A percentile compares a stretch with the other conserved stretches of the same genome.
These are phyloP conservation scores for Arthrobotrys megalospora DNA, from an alignment of 2,329 filamentous ascomycete species.

Conservation along the genomic window DNA sequence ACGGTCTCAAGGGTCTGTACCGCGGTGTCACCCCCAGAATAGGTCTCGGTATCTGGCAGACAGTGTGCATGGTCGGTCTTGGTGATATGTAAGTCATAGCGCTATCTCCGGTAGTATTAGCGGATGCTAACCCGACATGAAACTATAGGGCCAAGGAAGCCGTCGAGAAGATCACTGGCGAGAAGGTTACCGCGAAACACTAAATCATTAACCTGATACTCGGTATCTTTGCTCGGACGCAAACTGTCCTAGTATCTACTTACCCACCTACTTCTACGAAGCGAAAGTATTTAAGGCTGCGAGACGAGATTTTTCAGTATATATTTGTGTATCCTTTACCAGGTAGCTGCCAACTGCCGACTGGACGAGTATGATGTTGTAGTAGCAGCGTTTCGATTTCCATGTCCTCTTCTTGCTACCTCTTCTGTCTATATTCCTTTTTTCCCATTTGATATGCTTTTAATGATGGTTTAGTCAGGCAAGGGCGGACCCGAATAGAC, in stretches of 20 bases:
- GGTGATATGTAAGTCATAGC: constrained; percentile 86
- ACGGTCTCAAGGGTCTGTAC: constrained; percentile 93
- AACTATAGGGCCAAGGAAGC: constrained; percentile 71
- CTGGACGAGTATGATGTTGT: constrained; percentile 11
- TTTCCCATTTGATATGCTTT: constrained; percentile 40
- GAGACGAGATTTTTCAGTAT: constrained; percentile 21
- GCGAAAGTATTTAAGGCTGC: constrained; percentile 5
- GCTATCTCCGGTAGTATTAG: constrained; percentile 36
- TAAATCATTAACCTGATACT: constrained; percentile 64
- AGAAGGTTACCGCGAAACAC: constrained; percentile 73
- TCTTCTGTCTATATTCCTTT: constrained; percentile 37
- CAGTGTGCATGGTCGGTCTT: constrained; percentile 98
- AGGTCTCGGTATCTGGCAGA: constrained; percentile 97
- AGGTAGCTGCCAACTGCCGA: neutral
- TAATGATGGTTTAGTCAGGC: constrained; percentile 33
- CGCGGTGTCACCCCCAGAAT: constrained; percentile 94
- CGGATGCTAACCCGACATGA: constrained; percentile 55
- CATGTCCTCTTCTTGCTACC: constrained; percentile 11
- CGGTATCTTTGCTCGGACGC: neutral
- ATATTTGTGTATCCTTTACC: constrained; percentile 16
- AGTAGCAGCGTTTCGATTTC: constrained; percentile 28
- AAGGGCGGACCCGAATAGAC: constrained; percentile 24
- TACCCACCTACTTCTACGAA: neutral
- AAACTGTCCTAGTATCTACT: neutral
- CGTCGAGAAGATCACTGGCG: constrained; percentile 73